Evolutionary conservation across 1,284 basidiomycete genomes (phyloP), one percentile per base, ranked within the genome.

Genomic region (Fomitopsis betulina): DNA sequence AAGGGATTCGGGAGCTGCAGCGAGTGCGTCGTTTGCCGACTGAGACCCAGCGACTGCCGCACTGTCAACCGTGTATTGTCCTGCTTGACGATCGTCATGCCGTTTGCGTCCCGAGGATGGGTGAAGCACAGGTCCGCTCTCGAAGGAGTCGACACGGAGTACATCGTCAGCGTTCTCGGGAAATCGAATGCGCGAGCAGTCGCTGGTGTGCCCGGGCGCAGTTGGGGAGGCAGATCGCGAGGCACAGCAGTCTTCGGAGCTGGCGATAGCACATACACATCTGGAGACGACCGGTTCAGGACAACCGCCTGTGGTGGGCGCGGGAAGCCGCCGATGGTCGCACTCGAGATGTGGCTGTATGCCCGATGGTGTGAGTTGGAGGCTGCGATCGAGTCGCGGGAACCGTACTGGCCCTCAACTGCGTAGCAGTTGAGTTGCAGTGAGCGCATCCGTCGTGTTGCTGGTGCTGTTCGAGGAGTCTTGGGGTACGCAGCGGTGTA

Each of bases 71-170:
- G 32, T 8, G 61, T 61, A 39, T 67, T 63, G 63, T 63, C 52
- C 32, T 33, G 17, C 58, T 60, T 32, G 59, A 57, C 37, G 47
- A 50, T 51, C 65, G 64, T 7, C 55, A 59, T n/a, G 55, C 37
- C 6, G 21, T 52, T 45, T 7, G n/a, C 25, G 13, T 35, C 50
- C 33, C 61, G 55, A 32, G 56, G 47, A 19, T 59, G 55, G 27
- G 58, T 53, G 55, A 66, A 64, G 59, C 69, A 66, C 53, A 73
- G 42, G 57, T 59, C 68, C 25, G 57, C 35, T 25, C 63, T 64
- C 17, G 63, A 52, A 5, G 63, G 58, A 25, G 56, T 45, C 5
- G 30, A 21, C 30, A 23, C 15, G 17, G 25, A 51, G 30, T 40
- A 57, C 33, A 47, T 51, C 15, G 49, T 51, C 17, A 32, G 49